A percentile compares a stretch with the other conserved stretches of the same genome.
phyloP scores from a whole-genome alignment of 345 rosid genomes.

The Hibiscus tridactylites region DNA sequence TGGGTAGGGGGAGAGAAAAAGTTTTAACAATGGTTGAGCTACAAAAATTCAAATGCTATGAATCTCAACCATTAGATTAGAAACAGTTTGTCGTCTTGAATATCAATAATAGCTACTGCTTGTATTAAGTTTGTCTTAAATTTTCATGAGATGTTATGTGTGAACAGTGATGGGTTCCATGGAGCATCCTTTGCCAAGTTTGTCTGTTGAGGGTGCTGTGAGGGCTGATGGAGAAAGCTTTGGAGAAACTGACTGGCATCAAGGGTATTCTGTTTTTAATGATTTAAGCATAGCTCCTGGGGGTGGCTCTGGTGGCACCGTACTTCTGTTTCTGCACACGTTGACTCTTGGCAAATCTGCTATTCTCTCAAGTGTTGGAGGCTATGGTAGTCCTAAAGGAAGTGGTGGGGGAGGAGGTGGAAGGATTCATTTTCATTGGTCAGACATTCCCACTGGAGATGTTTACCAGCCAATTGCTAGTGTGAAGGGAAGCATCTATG shows the following conservation, averaged over 20 bases:
- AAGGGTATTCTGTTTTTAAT: constrained; percentile 15
- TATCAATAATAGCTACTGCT: neutral
- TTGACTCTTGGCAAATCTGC: constrained; percentile 59
- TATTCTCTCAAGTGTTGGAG: constrained; percentile 81
- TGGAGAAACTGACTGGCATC: constrained; percentile 21
- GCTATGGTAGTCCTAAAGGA: constrained; percentile 69
- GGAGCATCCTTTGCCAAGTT: constrained; percentile 86
- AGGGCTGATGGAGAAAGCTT: constrained; percentile 84
- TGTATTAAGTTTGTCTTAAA: neutral
- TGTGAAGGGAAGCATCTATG: constrained; percentile 61
- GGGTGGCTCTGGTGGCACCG: constrained; percentile 96
- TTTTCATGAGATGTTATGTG: constrained; percentile 16
- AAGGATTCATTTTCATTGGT: constrained; percentile 99
- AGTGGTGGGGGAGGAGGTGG: constrained; percentile 99
- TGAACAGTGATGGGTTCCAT: constrained; percentile 55
- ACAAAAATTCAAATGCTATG: neutral
- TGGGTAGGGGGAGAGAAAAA: neutral
- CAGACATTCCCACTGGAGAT: constrained; percentile 94
- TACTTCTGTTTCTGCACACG: constrained; percentile 63
- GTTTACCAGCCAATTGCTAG: constrained; percentile 95
- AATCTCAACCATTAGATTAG: neutral
- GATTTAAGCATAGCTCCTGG: constrained; percentile 53
- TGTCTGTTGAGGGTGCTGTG: constrained; percentile 68
- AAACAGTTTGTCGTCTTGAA: neutral
- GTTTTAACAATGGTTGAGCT: neutral